Evolutionary conservation across 148 eudicot species (phyloP).

Genomic region (Rhododendron kiyosumense): DNA sequence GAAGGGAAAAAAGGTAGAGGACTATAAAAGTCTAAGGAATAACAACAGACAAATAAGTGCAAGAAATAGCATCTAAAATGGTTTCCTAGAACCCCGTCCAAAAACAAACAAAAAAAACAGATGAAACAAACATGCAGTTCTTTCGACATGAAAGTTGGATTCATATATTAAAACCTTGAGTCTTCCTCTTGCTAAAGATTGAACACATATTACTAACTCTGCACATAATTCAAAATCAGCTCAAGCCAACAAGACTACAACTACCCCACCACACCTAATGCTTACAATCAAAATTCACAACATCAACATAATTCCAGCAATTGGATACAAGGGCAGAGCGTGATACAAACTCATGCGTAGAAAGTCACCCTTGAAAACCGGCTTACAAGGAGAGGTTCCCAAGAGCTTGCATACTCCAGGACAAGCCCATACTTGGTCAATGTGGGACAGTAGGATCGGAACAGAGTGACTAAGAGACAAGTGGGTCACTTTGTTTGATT

Average conservation of each 20-base stretch:
- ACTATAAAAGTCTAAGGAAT: background rate
- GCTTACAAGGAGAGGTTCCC: too few species aligned
- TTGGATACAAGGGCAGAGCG: too few species aligned
- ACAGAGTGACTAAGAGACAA: too few species aligned
- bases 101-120: background rate
- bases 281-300: background rate
- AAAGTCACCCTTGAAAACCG: too few species aligned
- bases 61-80: background rate
- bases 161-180: background rate
- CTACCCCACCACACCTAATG: background rate
- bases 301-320: too few species aligned
- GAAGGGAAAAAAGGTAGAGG: background rate
- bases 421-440: too few species aligned
- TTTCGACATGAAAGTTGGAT: background rate
- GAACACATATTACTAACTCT: background rate
- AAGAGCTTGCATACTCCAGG: too few species aligned
- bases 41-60: background rate
- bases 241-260: background rate
- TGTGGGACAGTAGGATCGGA: too few species aligned
- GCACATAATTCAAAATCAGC: background rate
- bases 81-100: background rate
- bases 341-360: too few species aligned
- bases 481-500: too few species aligned
- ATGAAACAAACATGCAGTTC: background rate
- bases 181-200: background rate